Percentiles rank a stretch among this genome's conserved stretches.
These are phyloP conservation scores for Echites panduratus DNA, from an alignment of 257 asterid species.

Conservation along the genomic window DNA sequence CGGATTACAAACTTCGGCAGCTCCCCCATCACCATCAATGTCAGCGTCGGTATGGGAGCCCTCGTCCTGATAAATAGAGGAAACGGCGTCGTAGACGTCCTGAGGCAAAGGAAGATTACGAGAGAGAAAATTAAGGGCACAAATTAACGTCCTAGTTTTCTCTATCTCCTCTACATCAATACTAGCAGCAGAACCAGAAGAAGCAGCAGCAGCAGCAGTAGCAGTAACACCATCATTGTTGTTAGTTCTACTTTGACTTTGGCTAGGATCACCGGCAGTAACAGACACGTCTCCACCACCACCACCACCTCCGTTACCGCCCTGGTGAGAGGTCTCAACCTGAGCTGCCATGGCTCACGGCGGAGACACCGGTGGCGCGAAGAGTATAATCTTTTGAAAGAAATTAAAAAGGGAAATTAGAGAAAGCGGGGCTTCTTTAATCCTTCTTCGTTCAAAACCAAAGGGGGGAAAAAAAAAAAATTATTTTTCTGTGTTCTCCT, in stretches of 20 bases:
- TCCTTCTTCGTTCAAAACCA: background rate
- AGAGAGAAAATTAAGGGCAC: conserved; percentile 89
- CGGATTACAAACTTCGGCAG: conserved; percentile 12
- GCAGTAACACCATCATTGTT: background rate
- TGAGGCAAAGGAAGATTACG: conserved; percentile 87
- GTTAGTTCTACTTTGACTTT: conserved; percentile 5
- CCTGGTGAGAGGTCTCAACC: conserved; percentile 22
- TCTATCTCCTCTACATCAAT: conserved; percentile 30
- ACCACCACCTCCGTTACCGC: conserved; percentile 17
- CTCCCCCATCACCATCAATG: conserved; percentile 24
- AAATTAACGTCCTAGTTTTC: conserved; percentile 67
- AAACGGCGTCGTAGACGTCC: conserved; percentile 80
- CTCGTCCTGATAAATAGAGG: conserved; percentile 45
- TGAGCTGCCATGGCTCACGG: conserved; percentile 33
- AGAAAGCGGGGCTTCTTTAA: conserved; percentile 2
- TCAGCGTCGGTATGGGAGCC: conserved; percentile 20
- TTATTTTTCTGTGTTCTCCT: background rate
- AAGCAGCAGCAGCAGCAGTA: background rate
- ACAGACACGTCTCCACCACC: conserved; percentile 11
- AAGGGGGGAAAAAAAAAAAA: background rate
- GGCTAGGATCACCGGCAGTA: conserved; percentile 16
- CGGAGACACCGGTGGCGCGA: conserved; percentile 33
- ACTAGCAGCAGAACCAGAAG: background rate
- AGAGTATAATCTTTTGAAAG: conserved; percentile 16
- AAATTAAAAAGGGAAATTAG: conserved; percentile 6